phyloP scores from a whole-genome alignment of 768 basidiomycete species.

The Cystofilobasidium ferigula region DNA sequence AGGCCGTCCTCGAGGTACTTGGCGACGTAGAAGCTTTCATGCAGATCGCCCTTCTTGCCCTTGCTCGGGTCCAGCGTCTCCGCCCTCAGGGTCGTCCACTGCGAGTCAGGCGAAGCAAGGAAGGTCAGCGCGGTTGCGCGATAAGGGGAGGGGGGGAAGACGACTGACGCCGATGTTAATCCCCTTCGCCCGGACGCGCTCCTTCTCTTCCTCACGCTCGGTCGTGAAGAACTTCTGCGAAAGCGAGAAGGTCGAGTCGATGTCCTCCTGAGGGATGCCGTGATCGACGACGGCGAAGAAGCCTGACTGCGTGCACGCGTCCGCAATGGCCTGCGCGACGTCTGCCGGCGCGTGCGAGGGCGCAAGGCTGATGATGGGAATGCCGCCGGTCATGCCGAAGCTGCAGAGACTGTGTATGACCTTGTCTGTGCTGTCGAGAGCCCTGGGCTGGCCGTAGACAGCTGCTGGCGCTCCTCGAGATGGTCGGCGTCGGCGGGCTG shows the following conservation, averaged over 20 bases:
- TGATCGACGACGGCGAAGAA: constrained; percentile 47
- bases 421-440: too few relatives aligned
- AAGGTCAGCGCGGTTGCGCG: constrained; percentile 3
- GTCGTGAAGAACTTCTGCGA: constrained; percentile 30
- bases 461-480: too few relatives aligned
- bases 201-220: constrained; percentile 41
- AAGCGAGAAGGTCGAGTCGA: constrained; percentile 15
- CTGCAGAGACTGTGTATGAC: too few relatives aligned
- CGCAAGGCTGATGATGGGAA: constrained; percentile 7
- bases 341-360: not conserved
- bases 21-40: constrained; percentile 17
- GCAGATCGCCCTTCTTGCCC: constrained; percentile 5
- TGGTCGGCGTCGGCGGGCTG: too few relatives aligned
- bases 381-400: too few relatives aligned
- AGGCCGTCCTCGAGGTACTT: constrained; percentile 49
- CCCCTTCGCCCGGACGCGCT: constrained; percentile 16
- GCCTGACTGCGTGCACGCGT: constrained; percentile 30
- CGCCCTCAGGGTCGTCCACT: constrained; percentile 35
- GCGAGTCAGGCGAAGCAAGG: not conserved
- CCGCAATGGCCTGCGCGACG: not conserved
- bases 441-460: too few relatives aligned
- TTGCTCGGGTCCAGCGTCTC: constrained; percentile 5
- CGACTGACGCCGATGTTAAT: constrained; percentile 26
- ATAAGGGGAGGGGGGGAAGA: constrained; percentile 13
- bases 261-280: constrained; percentile 40